Evolutionary conservation across 2,329 filamentous ascomycete genomes (phyloP), one percentile per base, ranked within the genome.

Genomic region (Lachnellula willkommii): DNA sequence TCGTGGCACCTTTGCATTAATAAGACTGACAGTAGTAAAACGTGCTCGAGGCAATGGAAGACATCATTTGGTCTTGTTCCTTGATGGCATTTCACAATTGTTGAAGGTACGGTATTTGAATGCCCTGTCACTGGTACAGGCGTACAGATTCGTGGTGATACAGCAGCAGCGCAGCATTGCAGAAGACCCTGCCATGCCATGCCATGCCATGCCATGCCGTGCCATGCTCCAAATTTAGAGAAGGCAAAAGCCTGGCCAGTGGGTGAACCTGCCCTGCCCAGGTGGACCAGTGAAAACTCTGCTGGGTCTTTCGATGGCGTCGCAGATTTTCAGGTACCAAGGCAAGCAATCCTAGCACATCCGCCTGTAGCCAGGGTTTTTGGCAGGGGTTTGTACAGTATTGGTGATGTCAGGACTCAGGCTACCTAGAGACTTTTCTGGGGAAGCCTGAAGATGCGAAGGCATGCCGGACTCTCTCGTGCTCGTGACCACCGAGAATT

Each of bases 41-140:
- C 62, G 60, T 62, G 62, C 60, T 62, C 55, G 48, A 26, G 14
- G 52, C 42, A n/a, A 17, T 57, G 56, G 58, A 59, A 60, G 48
- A 48, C 59, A 61, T 60, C 61, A 61, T 59, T 51, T 53, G 50
- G 9, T n/a, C 2, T 15, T 15, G 8, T 17, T 35, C 40, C 28
- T 14, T 14, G 8, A n/a, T 9, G 20, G 12, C n/a, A 17, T 26
- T 14, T 47, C 7, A 14, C n/a, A 14, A 7, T 14, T 32, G 5
- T 17, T 15, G 45, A 32, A 4, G 20, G 20, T 20, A 20, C 22
- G 22, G 22, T 24, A 24, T 24, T n/a, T 17, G 14, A 9, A 42
- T n/a, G 39, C 39, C 2, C 39, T 17, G 39, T 15, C 17, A 7
- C 15, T 42, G 17, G 39, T 17, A 42, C 35, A 11, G 28, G 7